Conservation (phyloP, 768 basidiomycete genomes). For the Solioccasus polychromus region DNA sequence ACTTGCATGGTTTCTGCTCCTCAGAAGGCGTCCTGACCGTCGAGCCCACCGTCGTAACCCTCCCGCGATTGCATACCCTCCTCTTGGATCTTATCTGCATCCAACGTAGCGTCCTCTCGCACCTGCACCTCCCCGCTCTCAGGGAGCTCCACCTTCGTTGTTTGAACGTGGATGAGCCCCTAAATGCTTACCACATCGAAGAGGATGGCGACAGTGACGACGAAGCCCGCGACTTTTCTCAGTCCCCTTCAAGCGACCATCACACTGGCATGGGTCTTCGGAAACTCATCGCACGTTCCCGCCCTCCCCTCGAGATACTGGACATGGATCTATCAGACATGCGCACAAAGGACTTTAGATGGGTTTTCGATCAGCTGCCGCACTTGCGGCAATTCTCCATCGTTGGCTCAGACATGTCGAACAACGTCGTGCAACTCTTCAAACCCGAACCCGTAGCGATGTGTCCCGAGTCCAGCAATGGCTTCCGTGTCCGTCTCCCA, state of each 20-base stretch:
- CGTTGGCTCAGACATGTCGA: conserved; percentile 78
- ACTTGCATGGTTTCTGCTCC: conserved; percentile 51
- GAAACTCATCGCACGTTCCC: conserved; percentile 54
- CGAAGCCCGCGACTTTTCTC: conserved; percentile 70
- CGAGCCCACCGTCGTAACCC: conserved; percentile 41
- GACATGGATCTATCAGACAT: conserved; percentile 83
- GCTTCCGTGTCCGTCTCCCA: conserved; percentile 48
- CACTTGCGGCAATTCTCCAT: conserved; percentile 65
- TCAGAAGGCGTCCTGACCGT: conserved; percentile 34
- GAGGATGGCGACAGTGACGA: conserved; percentile 75
- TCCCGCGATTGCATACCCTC: conserved; percentile 60
- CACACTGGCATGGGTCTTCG: conserved; percentile 81
- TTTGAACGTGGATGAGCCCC: conserved; percentile 58
- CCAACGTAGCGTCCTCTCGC: conserved; percentile 62
- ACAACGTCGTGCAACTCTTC: conserved; percentile 63
- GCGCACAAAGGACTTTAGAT: conserved; percentile 78
- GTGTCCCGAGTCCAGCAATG: conserved; percentile 7
- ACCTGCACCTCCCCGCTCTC: conserved; percentile 59
- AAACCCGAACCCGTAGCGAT: conserved; percentile 35
- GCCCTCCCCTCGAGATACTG: conserved; percentile 61
- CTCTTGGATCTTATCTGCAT: conserved; percentile 58
- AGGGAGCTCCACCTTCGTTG: conserved; percentile 60
- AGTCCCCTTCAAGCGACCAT: conserved; percentile 72
- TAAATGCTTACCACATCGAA: conserved; percentile 29
- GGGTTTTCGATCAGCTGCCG: conserved; percentile 56